Percentiles rank a stretch among this genome's conserved stretches.
These are phyloP conservation scores for Scorias spongiosa DNA, from an alignment of 2,329 filamentous ascomycete species.

Conservation along the genomic window DNA sequence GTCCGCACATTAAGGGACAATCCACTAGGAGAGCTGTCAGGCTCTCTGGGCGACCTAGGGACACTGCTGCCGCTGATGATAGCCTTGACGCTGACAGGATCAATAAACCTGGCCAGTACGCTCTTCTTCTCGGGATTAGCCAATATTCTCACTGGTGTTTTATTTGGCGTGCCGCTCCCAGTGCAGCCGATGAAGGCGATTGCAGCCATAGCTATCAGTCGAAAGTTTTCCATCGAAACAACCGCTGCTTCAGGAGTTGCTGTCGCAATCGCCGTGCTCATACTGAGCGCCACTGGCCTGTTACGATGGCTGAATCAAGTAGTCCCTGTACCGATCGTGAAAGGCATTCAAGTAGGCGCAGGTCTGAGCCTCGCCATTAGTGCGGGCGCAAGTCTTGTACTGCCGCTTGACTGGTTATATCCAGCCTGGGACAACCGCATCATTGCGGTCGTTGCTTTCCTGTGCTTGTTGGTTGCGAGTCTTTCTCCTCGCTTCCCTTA, in stretches of 20 bases:
- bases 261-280: slow-evolving; percentile 55
- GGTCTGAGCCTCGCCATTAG: slow-evolving; percentile 70
- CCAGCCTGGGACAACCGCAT: slow-evolving; percentile 61
- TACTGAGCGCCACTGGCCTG: slow-evolving; percentile 69
- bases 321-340: slow-evolving; percentile 76
- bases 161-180: slow-evolving; percentile 79
- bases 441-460: slow-evolving; percentile 61
- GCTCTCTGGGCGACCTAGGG: slow-evolving; percentile 75
- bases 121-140: slow-evolving; percentile 78
- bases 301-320: slow-evolving; percentile 56
- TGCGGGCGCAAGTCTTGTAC: slow-evolving; percentile 53
- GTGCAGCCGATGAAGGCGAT: slow-evolving; percentile 89
- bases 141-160: slow-evolving; percentile 66
- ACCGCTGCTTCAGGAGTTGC: slow-evolving; percentile 74
- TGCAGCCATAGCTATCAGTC: slow-evolving; percentile 71
- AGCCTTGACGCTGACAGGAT: slow-evolving; percentile 61
- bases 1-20: slow-evolving; percentile 38
- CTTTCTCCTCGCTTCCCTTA: slow-evolving; percentile 56
- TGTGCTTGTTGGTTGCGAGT: slow-evolving; percentile 54
- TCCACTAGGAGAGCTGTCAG: slow-evolving; percentile 65
- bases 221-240: slow-evolving; percentile 48
- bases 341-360: slow-evolving; percentile 87
- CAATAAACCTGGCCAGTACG: slow-evolving; percentile 68
- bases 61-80: slow-evolving; percentile 83
- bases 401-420: slow-evolving; percentile 50